Percentiles rank a stretch among this genome's conserved stretches.
Evolutionary conservation across 176 grass and related monocot species (phyloP).

Genomic region (Paspalum vaginatum): DNA sequence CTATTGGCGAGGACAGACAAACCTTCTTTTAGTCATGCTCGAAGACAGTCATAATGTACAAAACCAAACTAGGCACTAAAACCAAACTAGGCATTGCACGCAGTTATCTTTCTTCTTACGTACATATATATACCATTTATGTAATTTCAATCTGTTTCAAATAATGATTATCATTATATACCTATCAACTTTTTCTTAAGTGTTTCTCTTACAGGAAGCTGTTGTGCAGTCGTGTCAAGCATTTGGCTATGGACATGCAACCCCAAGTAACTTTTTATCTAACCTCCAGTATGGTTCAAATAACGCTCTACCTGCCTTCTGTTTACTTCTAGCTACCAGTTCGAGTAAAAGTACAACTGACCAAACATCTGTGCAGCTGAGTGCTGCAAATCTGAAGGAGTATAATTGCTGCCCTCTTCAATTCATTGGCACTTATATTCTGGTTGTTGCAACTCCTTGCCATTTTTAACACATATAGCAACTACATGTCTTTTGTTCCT

Average conservation of each 20-base stretch:
- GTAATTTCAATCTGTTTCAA: background rate
- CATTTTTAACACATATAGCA: slow-evolving; percentile 44
- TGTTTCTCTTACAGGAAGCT: background rate
- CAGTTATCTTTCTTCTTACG: background rate
- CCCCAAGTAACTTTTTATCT: background rate
- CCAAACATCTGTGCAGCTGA: slow-evolving; percentile 31
- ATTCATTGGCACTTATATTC: slow-evolving; percentile 35
- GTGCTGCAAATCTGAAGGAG: slow-evolving; percentile 21
- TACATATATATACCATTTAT: background rate
- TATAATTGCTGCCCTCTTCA: slow-evolving; percentile 17
- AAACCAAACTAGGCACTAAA: background rate
- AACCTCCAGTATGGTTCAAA: background rate
- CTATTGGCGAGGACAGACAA: background rate
- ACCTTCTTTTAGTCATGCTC: background rate
- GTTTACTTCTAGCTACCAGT: slow-evolving; percentile 34
- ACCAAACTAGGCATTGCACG: background rate
- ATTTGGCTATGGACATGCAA: background rate
- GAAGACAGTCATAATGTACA: too few relatives aligned
- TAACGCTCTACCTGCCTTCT: slow-evolving; percentile 24
- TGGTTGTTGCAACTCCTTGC: slow-evolving; percentile 53
- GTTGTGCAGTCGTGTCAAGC: background rate
- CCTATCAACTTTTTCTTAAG: background rate
- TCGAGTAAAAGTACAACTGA: slow-evolving; percentile 44
- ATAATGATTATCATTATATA: background rate
- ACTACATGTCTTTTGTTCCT: slow-evolving; percentile 32